A percentile compares a stretch with the other conserved stretches of the same genome.
These are phyloP conservation scores for Morella rubra DNA, from an alignment of 306 rosid genomes.

Conservation along the genomic window DNA sequence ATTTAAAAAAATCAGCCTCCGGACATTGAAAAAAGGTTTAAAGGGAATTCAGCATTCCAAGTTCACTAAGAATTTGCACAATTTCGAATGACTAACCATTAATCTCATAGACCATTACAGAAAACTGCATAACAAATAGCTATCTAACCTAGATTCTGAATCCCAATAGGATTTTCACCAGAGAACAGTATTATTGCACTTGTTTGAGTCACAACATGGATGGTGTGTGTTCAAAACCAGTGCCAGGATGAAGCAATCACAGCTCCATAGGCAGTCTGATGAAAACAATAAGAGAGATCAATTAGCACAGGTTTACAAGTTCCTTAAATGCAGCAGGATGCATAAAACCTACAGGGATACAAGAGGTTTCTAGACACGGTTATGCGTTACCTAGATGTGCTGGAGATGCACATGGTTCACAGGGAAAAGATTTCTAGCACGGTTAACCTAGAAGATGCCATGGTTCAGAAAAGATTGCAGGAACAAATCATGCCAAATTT, in stretches of 20 bases:
- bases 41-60: not conserved
- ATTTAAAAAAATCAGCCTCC: no score
- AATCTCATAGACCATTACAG: not conserved
- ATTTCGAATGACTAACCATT: not conserved
- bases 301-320: not conserved
- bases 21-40: not conserved
- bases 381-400: constrained; percentile 14
- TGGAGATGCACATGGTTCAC: not conserved
- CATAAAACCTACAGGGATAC: constrained; percentile 8
- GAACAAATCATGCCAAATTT: not conserved
- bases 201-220: not conserved
- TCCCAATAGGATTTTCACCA: constrained; percentile 8
- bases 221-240: not conserved
- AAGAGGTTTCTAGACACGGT: constrained; percentile 9
- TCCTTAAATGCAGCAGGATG: constrained; percentile 5
- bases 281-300: not conserved
- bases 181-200: constrained; percentile 8
- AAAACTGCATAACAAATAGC: not conserved
- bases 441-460: no score
- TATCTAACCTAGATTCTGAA: constrained; percentile 8
- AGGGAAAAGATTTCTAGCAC: no score
- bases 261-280: not conserved
- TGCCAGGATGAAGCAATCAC: not conserved
- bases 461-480: not conserved
- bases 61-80: not conserved